Evolutionary conservation across 1,284 basidiomycete genomes (phyloP).

Genomic region (Ceratorhiza oryzae-sativae): DNA sequence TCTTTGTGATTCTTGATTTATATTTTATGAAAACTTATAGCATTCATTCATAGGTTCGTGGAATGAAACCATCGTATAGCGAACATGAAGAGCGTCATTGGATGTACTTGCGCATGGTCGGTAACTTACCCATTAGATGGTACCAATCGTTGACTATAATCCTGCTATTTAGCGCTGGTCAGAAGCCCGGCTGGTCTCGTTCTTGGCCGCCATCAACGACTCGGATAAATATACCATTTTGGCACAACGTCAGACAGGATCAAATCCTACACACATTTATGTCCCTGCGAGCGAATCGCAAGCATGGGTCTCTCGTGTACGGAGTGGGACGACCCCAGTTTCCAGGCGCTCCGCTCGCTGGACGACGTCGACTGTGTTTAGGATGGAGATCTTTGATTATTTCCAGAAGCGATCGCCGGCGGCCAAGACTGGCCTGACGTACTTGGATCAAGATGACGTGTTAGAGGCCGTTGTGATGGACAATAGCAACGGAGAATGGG

Average conservation of each 20-base stretch:
- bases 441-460: constrained; percentile 31
- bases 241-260: constrained; percentile 12
- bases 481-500: constrained; percentile 33
- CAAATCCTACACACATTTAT: constrained; percentile 18
- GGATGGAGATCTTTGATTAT: constrained; percentile 36
- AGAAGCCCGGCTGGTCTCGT: constrained; percentile 14
- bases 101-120: constrained; percentile 34
- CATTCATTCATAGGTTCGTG: background rate
- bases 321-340: constrained; percentile 30
- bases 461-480: constrained; percentile 36
- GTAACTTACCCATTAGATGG: background rate
- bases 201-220: constrained; percentile 3
- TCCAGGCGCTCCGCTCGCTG: constrained; percentile 36
- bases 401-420: constrained; percentile 27
- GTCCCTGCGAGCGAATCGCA: constrained; percentile 22
- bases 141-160: background rate
- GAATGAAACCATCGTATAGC: constrained; percentile 30
- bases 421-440: constrained; percentile 30
- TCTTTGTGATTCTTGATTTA: background rate
- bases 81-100: constrained; percentile 39
- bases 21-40: background rate
- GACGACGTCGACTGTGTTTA: constrained; percentile 37
- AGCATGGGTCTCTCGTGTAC: constrained; percentile 35
- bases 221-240: constrained; percentile 28
- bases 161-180: constrained; percentile 12